Evolutionary conservation across 225 moss, liverwort and hornwort species (phyloP).

Genomic region (Takakia lepidozioides): DNA sequence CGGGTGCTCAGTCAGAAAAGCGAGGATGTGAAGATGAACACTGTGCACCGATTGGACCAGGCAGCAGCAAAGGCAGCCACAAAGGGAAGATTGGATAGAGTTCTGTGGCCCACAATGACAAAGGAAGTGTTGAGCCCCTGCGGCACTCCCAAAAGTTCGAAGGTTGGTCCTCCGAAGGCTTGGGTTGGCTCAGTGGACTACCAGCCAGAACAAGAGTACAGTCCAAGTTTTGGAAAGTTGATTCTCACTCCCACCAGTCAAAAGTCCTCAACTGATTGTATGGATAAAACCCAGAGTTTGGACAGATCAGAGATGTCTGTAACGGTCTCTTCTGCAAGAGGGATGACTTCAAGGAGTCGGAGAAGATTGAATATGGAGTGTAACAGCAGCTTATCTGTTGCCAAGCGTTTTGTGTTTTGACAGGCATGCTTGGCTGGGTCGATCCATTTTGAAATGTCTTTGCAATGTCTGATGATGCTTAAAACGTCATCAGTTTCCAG

Average conservation of each 20-base stretch:
- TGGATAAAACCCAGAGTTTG: neutral
- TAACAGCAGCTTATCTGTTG: slow-evolving; percentile 8
- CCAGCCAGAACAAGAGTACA: neutral
- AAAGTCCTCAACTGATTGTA: neutral
- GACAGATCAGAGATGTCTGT: slow-evolving; percentile 4
- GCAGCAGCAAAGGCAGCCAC: neutral
- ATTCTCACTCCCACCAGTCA: neutral
- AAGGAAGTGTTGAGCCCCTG: slow-evolving; percentile 5
- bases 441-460: too few relatives aligned
- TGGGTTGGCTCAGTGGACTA: neutral
- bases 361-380: too few relatives aligned
- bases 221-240: neutral
- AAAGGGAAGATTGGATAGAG: neutral
- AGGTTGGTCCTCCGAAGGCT: too few relatives aligned
- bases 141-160: neutral
- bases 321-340: slow-evolving; percentile 4
- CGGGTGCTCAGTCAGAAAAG: neutral
- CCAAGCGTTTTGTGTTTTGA: slow-evolving; percentile 11
- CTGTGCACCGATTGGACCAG: neutral
- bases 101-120: slow-evolving; percentile 7
- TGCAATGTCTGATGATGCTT: too few relatives aligned
- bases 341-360: slow-evolving; percentile 5
- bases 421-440: too few relatives aligned
- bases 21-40: neutral
- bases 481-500: too few relatives aligned